A percentile compares a stretch with the other conserved stretches of the same genome.
These are phyloP conservation scores for Pyrus hybrid DNA, from an alignment of 331 rosid genomes.

Conservation along the genomic window DNA sequence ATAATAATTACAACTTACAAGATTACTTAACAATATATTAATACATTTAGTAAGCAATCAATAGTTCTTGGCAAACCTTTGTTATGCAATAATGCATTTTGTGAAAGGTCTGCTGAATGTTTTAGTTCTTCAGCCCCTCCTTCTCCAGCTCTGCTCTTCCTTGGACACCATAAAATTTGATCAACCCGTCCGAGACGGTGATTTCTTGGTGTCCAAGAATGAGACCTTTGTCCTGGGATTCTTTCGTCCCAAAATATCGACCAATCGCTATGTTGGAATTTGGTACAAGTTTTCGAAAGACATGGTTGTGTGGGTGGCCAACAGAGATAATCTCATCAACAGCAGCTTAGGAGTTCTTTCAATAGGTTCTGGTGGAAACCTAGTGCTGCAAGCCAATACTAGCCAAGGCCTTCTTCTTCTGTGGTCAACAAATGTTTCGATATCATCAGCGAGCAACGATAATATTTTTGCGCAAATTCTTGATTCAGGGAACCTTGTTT, in stretches of 20 bases:
- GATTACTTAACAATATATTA: too few species aligned
- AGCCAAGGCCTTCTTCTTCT: neutral
- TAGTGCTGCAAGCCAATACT: slow-evolving; percentile 7
- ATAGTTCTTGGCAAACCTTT: neutral
- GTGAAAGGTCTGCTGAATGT: neutral
- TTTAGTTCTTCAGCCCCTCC: slow-evolving; percentile 7
- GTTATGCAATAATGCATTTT: slow-evolving; percentile 8
- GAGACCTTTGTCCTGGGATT: slow-evolving; percentile 48
- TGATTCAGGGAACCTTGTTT: slow-evolving; percentile 24
- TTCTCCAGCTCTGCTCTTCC: slow-evolving; percentile 2
- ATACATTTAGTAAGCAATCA: neutral
- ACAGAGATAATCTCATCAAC: slow-evolving; percentile 42
- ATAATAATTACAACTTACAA: too few species aligned
- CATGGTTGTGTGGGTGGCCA: slow-evolving; percentile 55
- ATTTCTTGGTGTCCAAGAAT: slow-evolving; percentile 24
- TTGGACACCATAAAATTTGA: slow-evolving; percentile 6
- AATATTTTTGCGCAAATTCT: slow-evolving; percentile 5
- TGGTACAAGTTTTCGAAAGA: slow-evolving; percentile 37
- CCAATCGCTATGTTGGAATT: slow-evolving; percentile 49
- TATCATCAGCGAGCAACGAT: neutral
- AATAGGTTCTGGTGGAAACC: too few species aligned
- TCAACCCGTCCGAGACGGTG: slow-evolving; percentile 35
- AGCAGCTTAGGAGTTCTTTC: slow-evolving; percentile 25
- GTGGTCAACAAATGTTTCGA: slow-evolving; percentile 27
- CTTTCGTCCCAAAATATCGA: slow-evolving; percentile 38